These are phyloP conservation scores for Neodidymelliopsis sp. DNA, from an alignment of 2,329 filamentous ascomycete species.

Conservation along the genomic window DNA sequence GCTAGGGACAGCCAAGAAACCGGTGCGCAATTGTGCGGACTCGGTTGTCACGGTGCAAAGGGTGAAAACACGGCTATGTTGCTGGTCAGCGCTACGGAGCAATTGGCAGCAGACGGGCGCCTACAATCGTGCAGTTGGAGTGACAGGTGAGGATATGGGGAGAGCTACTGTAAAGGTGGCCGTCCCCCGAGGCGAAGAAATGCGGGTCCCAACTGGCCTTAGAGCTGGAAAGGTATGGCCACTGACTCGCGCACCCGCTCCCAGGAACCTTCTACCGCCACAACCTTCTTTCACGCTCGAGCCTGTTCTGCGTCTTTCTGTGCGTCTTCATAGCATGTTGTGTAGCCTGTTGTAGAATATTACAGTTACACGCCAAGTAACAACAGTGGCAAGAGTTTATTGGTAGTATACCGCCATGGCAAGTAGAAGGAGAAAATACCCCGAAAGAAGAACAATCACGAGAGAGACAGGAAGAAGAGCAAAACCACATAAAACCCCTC, in stretches of 20 bases:
- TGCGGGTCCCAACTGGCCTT: slow-evolving; percentile 10
- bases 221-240: slow-evolving; percentile 8
- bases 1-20: slow-evolving; percentile 8
- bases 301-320: background rate
- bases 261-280: slow-evolving; percentile 9
- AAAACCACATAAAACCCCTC: background rate
- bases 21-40: background rate
- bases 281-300: slow-evolving; percentile 10
- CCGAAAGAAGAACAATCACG: too few relatives aligned
- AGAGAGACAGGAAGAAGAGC: too few relatives aligned
- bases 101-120: slow-evolving; percentile 10
- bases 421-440: too few relatives aligned
- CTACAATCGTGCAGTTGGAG: slow-evolving; percentile 12
- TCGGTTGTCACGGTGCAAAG: background rate
- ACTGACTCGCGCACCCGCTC: slow-evolving; percentile 12
- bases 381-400: too few relatives aligned
- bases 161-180: slow-evolving; percentile 19
- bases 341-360: too few relatives aligned
- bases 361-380: too few relatives aligned
- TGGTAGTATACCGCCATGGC: too few relatives aligned
- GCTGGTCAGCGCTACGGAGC: background rate
- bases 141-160: slow-evolving; percentile 14
- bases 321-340: too few relatives aligned
- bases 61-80: background rate
- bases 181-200: slow-evolving; percentile 8